Base-by-base conservation (phyloP, 305 asterid species). In the Coffea humblotiana region DNA sequence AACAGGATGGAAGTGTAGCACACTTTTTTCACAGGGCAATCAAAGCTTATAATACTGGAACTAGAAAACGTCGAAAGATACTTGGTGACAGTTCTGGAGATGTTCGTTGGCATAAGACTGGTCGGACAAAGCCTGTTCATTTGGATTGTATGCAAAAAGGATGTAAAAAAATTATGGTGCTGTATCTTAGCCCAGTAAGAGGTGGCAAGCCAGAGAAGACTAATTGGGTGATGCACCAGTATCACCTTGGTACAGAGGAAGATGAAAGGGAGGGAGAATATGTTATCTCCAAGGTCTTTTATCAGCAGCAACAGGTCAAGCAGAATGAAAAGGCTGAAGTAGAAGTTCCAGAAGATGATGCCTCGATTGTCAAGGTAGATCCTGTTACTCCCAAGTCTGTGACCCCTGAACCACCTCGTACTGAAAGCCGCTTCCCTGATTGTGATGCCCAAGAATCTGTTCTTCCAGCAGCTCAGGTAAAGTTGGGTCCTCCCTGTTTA, bases 171-270 rank as follows among this genome's bases (percentile, higher is more conserved):
- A 96, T 96, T 72, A 92, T 96, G 99, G 99, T 96, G 81, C 89
- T 96, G 11, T 96, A 96, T 74, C 76, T 92, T 37, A 89, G 89
- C 88, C 88, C 97, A 0, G 91, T 72, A 47, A 88, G 78, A 83
- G 97, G 98, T 29, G 98, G 95, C 54, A 94, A 91, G 80, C 81
- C 99, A 0, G 99, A 92, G 85, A 96, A 96, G 87, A 94, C 99
- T 25, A 90, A 88, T 86, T 94, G 98, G 99, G 99, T 96, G 70
- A 96, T 96, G 99, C 99, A 96, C 82, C 99, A 94, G 76, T 96
- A 96, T 84, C 99, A 96, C 83, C 79, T 96, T 21, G 99, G 99
- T 37, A 90, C 92, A 0, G 91, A 89, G 27, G 99, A 96, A 80
- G 99, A 96, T 61, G 99, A 96, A 84, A 87, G 49, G 64, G 99